Percentiles rank a stretch among this genome's conserved stretches.
Evolutionary conservation across 1,139 yeast species (phyloP).

Genomic region (Nakaseomyces bracarensis): DNA sequence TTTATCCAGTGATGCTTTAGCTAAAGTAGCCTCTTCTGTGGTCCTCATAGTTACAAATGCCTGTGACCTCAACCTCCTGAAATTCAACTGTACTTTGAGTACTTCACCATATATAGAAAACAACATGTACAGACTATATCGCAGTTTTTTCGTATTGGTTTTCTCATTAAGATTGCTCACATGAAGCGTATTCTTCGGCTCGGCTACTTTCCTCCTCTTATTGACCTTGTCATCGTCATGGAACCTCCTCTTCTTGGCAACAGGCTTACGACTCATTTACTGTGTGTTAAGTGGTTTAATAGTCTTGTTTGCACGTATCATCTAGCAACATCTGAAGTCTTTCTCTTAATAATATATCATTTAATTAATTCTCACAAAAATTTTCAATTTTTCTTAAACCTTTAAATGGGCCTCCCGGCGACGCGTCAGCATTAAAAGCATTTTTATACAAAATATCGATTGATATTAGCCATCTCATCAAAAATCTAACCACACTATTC

Average conservation of each 20-base stretch:
- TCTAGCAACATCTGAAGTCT: too few relatives aligned
- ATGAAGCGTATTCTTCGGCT: constrained; percentile 25
- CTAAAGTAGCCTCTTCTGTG: constrained; percentile 28
- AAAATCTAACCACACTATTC: too few relatives aligned
- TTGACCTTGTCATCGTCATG: background rate
- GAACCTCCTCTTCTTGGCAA: background rate
- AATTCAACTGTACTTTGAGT: constrained; percentile 20
- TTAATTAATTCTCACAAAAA: too few relatives aligned
- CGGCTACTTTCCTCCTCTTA: constrained; percentile 4
- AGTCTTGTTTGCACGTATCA: too few relatives aligned
- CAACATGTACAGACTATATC: constrained; percentile 24
- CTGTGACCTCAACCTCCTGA: constrained; percentile 23
- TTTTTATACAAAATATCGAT: too few relatives aligned
- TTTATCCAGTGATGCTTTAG: constrained; percentile 21
- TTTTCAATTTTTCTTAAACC: too few relatives aligned
- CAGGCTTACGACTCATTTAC: background rate
- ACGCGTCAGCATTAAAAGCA: too few relatives aligned
- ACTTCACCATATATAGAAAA: constrained; percentile 31
- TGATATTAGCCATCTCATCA: too few relatives aligned
- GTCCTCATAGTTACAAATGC: constrained; percentile 27
- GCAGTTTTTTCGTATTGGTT: constrained; percentile 17
- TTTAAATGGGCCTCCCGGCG: too few relatives aligned
- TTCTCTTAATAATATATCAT: too few relatives aligned
- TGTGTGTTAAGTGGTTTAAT: background rate
- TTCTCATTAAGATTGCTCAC: constrained; percentile 24